phyloP scores from a whole-genome alignment of 75 land plant species.

The Chamaecyparis obtusa region DNA sequence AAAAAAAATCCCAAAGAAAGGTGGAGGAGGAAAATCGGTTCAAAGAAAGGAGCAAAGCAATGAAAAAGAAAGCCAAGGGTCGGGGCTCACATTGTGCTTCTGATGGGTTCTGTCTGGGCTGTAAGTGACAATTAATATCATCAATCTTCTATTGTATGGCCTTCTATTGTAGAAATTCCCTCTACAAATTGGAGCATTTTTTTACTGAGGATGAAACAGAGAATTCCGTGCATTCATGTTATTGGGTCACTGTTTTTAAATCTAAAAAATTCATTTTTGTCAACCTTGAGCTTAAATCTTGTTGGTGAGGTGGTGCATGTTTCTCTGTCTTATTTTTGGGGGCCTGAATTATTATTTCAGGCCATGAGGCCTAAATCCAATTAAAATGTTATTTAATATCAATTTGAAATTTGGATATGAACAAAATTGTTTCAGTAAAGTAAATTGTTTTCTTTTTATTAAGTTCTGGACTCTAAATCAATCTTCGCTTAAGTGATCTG shows the following conservation, averaged over 20 bases:
- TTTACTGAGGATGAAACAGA: background rate
- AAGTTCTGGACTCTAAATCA: background rate
- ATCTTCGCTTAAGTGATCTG: background rate
- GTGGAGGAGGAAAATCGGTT: background rate
- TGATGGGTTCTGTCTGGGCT: background rate
- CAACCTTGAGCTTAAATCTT: background rate
- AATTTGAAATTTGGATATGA: background rate
- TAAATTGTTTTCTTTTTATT: background rate
- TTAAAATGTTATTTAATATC: background rate
- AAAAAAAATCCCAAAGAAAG: background rate
- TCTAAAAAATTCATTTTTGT: background rate
- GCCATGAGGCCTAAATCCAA: background rate
- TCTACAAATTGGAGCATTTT: background rate
- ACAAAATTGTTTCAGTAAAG: background rate
- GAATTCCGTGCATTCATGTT: background rate
- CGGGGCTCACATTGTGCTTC: background rate
- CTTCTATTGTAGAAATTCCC: background rate
- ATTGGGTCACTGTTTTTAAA: background rate
- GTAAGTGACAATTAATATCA: background rate
- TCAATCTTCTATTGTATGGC: background rate
- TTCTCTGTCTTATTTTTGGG: background rate
- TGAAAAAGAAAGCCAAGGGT: slow-evolving; percentile 3
- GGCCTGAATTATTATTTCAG: background rate
- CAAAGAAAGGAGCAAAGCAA: background rate
- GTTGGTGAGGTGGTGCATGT: background rate